Evolutionary conservation across 2,329 filamentous ascomycete species (phyloP), one percentile per base, ranked within the genome.

Genomic region (Passalora sequoiae): DNA sequence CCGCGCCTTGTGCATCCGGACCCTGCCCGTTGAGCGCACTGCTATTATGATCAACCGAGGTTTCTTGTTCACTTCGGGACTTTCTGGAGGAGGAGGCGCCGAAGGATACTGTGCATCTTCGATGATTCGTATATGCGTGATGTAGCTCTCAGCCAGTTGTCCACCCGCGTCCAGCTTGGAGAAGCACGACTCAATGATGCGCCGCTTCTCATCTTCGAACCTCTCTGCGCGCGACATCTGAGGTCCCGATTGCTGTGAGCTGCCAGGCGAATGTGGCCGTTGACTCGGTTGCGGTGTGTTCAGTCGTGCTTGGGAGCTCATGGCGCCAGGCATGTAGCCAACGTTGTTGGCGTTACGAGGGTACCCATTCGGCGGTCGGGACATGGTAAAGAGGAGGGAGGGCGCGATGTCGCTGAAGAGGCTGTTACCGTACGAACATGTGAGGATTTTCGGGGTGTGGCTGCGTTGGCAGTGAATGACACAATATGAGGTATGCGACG

Each of bases 111-210:
- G 76, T 44, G 83, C 81, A 73, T 87, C 94, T 71, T 98, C 92
- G 54, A 80, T 81, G 60, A 98, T 89, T 60, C 84, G 80, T 58
- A 97, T 89, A 64, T 98, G 92, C 16, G 92, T 98, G 60, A 98
- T 98, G 71, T 98, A 98, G 24, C 89, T 96, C 70, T 98, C 92
- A 55, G 82, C 73, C 56, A 86, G 75, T 47, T 87, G 84, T 55
- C 89, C 89, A 68, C 94, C 86, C 30, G 80, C 76, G 63, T 97
- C 92, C 60, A 83, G 83, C 72, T 94, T 96, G 66, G 74, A 78
- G 72, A 97, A 98, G 70, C 89, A 96, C 68, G 86, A 95, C 51
- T 94, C 86, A 53, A 94, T 84, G 60, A 98, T 96, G 64, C 92
- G 81, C 65, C 80, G 78, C 75, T 96, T 95, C 75, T 98, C 92